These are phyloP conservation scores for Sanghuangporus baumii DNA, from an alignment of 1,284 basidiomycete genomes.

Conservation along the genomic window DNA sequence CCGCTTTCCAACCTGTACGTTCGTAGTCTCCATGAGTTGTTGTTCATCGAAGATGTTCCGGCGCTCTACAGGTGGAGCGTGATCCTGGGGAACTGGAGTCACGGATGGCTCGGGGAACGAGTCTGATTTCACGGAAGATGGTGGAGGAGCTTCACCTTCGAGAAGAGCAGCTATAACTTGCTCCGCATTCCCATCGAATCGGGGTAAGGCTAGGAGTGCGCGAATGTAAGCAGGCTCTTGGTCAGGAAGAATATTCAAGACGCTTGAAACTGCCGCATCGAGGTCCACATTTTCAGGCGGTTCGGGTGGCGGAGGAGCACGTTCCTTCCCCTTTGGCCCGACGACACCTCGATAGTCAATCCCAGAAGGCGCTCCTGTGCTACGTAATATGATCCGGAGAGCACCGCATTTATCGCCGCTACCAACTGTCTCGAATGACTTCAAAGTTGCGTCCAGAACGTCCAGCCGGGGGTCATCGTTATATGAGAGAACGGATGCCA, in stretches of 20 bases:
- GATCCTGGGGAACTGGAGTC: conserved; percentile 15
- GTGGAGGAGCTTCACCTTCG: conserved; percentile 57
- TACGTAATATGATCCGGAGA: conserved; percentile 54
- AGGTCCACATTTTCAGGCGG: conserved; percentile 28
- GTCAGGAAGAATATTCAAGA: conserved; percentile 68
- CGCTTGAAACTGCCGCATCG: conserved; percentile 54
- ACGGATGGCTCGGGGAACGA: not conserved
- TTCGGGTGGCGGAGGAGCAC: conserved; percentile 26
- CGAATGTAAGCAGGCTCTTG: conserved; percentile 49
- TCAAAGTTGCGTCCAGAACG: conserved; percentile 46
- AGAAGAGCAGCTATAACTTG: conserved; percentile 62
- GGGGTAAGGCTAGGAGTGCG: conserved; percentile 44
- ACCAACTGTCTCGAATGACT: conserved; percentile 32
- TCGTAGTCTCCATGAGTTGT: conserved; percentile 55
- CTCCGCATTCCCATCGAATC: conserved; percentile 47
- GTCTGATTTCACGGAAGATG: conserved; percentile 24
- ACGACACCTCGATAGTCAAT: conserved; percentile 36
- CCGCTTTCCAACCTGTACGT: conserved; percentile 63
- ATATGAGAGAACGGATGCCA: conserved; percentile 40
- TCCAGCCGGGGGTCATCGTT: conserved; percentile 55
- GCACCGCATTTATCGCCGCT: conserved; percentile 38
- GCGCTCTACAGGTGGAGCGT: conserved; percentile 34
- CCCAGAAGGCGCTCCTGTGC: conserved; percentile 47
- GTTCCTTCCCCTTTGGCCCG: conserved; percentile 33
- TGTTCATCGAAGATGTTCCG: conserved; percentile 72